phyloP scores from a whole-genome alignment of 2,329 filamentous ascomycete species.

The Stemphylium vesicarium region DNA sequence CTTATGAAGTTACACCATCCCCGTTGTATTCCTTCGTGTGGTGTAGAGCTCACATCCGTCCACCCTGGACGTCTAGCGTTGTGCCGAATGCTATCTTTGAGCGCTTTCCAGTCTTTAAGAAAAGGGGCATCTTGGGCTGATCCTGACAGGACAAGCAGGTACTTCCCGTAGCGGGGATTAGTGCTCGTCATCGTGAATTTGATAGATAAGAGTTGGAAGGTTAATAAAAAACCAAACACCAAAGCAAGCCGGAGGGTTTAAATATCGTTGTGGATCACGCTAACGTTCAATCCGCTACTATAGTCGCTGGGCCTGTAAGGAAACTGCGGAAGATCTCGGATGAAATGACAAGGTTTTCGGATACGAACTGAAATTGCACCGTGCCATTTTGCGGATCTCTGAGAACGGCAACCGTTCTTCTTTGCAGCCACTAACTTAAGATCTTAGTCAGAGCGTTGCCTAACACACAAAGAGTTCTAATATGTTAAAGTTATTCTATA shows the following conservation, averaged over 20 bases:
- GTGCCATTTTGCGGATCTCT: no score
- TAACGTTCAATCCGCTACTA: neutral
- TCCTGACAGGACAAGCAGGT: conserved; percentile 4
- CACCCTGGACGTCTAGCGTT: neutral
- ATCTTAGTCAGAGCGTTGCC: no score
- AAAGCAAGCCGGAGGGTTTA: neutral
- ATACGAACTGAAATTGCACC: no score
- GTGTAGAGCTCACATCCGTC: neutral
- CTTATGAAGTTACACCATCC: conserved; percentile 1
- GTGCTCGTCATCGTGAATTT: neutral
- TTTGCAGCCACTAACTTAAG: no score
- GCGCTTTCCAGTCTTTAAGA: neutral
- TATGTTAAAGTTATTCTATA: no score
- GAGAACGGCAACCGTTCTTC: no score
- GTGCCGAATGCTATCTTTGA: neutral
- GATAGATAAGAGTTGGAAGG: neutral
- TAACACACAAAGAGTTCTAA: no score
- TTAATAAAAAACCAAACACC: neutral
- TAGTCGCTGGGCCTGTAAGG: no score
- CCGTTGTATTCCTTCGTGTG: neutral
- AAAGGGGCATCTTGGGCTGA: neutral
- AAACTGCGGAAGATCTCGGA: neutral
- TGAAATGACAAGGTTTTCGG: no score
- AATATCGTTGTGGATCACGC: neutral
- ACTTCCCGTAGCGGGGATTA: neutral